Percentiles rank a stretch among this genome's conserved stretches.
Evolutionary conservation across 2,329 filamentous ascomycete species (phyloP).

Genomic region (Clonostachys solani): DNA sequence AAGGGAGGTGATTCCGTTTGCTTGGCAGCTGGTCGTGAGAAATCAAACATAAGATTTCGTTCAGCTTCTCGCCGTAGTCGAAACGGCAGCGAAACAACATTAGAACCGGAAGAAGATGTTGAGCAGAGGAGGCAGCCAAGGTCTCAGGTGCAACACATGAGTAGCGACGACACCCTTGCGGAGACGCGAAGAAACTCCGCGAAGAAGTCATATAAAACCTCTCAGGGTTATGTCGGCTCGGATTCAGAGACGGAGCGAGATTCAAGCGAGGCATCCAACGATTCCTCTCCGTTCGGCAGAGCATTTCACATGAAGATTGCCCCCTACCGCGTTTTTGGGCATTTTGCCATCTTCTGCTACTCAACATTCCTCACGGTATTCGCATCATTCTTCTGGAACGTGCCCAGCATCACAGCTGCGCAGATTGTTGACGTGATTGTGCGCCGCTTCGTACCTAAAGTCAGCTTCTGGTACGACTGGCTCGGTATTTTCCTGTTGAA

Average conservation of each 20-base stretch:
- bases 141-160: constrained; percentile 10
- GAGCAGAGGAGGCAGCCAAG: not conserved
- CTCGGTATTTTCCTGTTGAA: constrained; percentile 34
- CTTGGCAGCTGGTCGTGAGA: constrained; percentile 14
- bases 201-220: constrained; percentile 1
- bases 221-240: constrained; percentile 5
- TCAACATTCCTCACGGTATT: constrained; percentile 39
- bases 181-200: constrained; percentile 4
- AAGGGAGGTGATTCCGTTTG: constrained; percentile 45
- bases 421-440: constrained; percentile 35
- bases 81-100: constrained; percentile 13
- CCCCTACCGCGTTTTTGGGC: constrained; percentile 43
- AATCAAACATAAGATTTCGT: not conserved
- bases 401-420: constrained; percentile 39
- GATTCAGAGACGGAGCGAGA: constrained; percentile 10
- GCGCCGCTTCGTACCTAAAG: constrained; percentile 10
- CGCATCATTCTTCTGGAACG: constrained; percentile 46
- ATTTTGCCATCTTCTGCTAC: constrained; percentile 43
- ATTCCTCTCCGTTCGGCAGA: constrained; percentile 43
- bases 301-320: constrained; percentile 49
- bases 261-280: not conserved
- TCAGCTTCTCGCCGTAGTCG: not conserved
- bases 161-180: constrained; percentile 16
- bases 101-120: constrained; percentile 7
- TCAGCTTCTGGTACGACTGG: constrained; percentile 19